Evolutionary conservation across 116 monocot genomes (phyloP).

Genomic region (Iris pallida): DNA sequence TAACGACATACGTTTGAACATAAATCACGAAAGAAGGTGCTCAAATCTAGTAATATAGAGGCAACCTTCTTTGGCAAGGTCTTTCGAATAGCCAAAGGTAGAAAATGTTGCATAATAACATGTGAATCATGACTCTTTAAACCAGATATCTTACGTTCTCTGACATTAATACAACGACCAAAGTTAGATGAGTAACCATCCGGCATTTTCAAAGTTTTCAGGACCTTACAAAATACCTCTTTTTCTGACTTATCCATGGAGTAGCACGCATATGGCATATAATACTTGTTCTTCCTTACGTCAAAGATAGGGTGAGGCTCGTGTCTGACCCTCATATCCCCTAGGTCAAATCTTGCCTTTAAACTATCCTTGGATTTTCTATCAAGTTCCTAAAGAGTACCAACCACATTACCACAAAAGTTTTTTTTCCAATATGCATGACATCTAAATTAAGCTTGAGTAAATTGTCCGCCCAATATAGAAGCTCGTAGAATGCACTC

Average conservation of each 20-base stretch:
- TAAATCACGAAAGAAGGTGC: neutral
- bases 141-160: too few relatives aligned
- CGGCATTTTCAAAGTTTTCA: neutral
- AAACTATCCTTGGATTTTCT: slow-evolving; percentile 3
- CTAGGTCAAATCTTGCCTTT: neutral
- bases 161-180: neutral
- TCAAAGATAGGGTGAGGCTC: neutral
- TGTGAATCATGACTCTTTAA: too few relatives aligned
- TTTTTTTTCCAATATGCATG: slow-evolving; percentile 15
- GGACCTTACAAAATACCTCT: neutral
- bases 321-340: neutral
- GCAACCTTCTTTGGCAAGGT: too few relatives aligned
- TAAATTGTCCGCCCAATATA: neutral
- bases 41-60: neutral
- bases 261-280: slow-evolving; percentile 1
- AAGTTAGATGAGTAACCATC: slow-evolving; percentile 6
- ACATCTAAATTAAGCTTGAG: slow-evolving; percentile 9
- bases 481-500: slow-evolving; percentile 2
- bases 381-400: neutral
- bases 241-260: neutral
- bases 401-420: slow-evolving; percentile 8
- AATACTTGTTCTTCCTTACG: too few relatives aligned
- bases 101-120: too few relatives aligned
- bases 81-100: too few relatives aligned
- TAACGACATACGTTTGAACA: neutral